Base-by-base conservation (phyloP, 139 green algal genomes). In the Chlorella sp. region DNA sequence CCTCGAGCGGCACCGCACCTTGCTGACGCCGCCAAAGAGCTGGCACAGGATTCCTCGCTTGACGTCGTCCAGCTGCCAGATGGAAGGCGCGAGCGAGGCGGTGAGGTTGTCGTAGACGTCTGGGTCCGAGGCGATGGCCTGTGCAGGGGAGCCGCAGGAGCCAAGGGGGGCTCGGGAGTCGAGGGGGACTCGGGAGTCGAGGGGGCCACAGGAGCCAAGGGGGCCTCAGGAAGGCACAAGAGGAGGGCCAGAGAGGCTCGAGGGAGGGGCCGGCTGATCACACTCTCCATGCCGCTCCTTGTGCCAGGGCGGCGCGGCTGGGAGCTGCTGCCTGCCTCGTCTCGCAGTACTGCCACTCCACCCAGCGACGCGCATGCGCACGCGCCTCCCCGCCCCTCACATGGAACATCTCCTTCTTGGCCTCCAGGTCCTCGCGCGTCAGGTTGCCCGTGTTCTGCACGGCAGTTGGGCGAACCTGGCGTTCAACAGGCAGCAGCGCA, bases 21-120 rank as follows among this genome's bases (percentile, higher is more conserved):
- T 96, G 64, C 74, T 71, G 7, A 85, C 77, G n/a, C 90, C 92
- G 3, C 92, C 92, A 83, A 97, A 97, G 46, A 97, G 84, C 86
- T 93, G 90, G 62, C 82, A 90, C 38, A 95, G 79, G 58, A 95
- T 68, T 41, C 89, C 93, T 73, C 95, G 95, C 87, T 99, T 99
- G 68, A 99, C 88, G 77, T 99, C 94, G 43, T 98, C 96, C 86
- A 99, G 92, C 85, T 98, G 94, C 87, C 91, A 98, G 72, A 99
- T 97, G 73, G 90, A 95, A 46, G 96, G 96, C 42, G 96, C 96
- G 3, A 99, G 62, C 29, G 86, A 95, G 41, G 82, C 83, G 5
- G 91, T 80, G 62, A 99, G 88, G 45, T 88, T 91, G 41, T 96
- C 84, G 79, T 98, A 98, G 62, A 99, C 90, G 56, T 93, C 79